Percentiles rank a stretch among this genome's conserved stretches.
Conservation (phyloP, 2,329 filamentous ascomycete species). For the Achaetomium macrosporum region DNA sequence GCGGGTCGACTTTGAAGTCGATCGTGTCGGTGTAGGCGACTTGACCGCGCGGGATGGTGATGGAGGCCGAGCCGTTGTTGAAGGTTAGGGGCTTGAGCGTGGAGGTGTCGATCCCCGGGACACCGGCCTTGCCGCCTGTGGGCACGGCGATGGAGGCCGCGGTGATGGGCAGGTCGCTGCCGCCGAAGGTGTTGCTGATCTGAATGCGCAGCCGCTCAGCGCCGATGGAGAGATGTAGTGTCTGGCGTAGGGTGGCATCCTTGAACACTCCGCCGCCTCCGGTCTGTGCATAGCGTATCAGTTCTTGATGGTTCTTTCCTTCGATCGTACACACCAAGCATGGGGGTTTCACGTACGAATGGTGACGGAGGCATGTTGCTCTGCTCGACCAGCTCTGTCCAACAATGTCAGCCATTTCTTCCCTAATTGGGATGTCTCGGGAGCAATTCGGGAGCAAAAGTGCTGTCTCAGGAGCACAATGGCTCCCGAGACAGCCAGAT, state of each 20-base stretch:
- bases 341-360: constrained; percentile 42
- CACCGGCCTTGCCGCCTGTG: constrained; percentile 46
- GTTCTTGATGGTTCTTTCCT: not conserved
- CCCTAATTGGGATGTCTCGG: too few relatives aligned
- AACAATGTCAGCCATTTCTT: too few relatives aligned
- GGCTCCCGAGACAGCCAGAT: too few relatives aligned
- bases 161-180: constrained; percentile 53
- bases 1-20: constrained; percentile 44
- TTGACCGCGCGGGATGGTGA: constrained; percentile 50
- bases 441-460: too few relatives aligned
- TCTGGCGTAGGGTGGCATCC: constrained; percentile 61
- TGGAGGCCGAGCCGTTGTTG: constrained; percentile 42
- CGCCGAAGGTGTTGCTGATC: constrained; percentile 61
- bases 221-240: constrained; percentile 53
- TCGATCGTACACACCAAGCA: not conserved
- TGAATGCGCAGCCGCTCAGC: constrained; percentile 54
- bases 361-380: constrained; percentile 55
- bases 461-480: too few relatives aligned
- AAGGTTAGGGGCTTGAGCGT: constrained; percentile 54
- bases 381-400: constrained; percentile 58
- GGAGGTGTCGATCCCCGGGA: constrained; percentile 44
- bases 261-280: constrained; percentile 44
- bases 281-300: not conserved
- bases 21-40: constrained; percentile 57
- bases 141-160: constrained; percentile 53